Conservation (phyloP, 495 filamentous ascomycete genomes). For the Neurospora sp. region DNA sequence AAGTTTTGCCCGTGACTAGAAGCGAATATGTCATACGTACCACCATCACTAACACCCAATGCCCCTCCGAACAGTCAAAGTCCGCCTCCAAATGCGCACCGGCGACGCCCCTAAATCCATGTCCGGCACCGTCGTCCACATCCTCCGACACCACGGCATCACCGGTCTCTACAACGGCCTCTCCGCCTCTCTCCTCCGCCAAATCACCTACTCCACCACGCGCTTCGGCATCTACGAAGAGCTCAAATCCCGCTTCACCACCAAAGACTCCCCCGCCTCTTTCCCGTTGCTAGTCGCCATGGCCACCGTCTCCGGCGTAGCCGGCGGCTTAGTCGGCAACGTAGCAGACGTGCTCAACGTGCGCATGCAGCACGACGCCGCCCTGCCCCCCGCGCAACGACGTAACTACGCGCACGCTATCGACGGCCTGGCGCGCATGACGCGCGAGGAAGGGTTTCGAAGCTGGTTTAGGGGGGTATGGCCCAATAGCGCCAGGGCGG, state of each 20-base stretch:
- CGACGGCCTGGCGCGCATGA: constrained; percentile 79
- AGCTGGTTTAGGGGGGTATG: constrained; percentile 80
- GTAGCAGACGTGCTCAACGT: constrained; percentile 95
- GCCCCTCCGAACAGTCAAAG: constrained; percentile 25
- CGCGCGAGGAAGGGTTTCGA: constrained; percentile 60
- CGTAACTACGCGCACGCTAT: constrained; percentile 85
- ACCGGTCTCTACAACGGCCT: constrained; percentile 76
- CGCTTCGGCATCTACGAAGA: constrained; percentile 94
- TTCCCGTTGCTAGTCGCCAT: constrained; percentile 68
- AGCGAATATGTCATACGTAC: background rate
- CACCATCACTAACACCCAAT: background rate
- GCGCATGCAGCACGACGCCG: constrained; percentile 93
- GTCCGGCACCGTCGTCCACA: constrained; percentile 71
- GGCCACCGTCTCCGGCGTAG: constrained; percentile 71
- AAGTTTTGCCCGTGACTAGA: constrained; percentile 21
- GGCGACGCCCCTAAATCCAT: constrained; percentile 59
- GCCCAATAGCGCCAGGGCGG: constrained; percentile 82
- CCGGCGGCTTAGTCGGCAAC: constrained; percentile 86
- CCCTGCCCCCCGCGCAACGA: constrained; percentile 60
- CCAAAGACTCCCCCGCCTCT: constrained; percentile 44
- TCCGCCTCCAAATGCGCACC: constrained; percentile 77
- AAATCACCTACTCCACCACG: constrained; percentile 84
- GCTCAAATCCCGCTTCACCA: constrained; percentile 52
- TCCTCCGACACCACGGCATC: constrained; percentile 54
- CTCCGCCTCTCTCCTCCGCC: constrained; percentile 83